Base-by-base conservation (phyloP, 169 alveolate species). In the Theileria parva region DNA sequence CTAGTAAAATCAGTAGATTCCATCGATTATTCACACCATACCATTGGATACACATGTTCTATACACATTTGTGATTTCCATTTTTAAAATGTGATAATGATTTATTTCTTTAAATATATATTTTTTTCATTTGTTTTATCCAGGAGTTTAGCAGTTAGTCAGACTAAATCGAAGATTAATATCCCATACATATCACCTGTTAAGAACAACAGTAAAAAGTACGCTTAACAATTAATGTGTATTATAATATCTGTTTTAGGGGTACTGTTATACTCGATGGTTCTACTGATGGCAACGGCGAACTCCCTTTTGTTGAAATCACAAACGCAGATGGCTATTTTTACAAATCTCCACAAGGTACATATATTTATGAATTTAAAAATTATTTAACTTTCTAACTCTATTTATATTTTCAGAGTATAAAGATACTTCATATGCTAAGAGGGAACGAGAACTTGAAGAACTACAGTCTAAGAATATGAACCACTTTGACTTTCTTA, bases 401-500 rank as follows among this genome's bases (percentile, higher is more conserved):
- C 7, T 65, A 2, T 27, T 44, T 19, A 44, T 21, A 21, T 21
- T 7, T 44, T 65, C 13, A 65, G 74, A 44, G 19, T 65, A 65
- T 25, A 65, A 65, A 37, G 74, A 44, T 25, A 65, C 30, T 39
- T 27, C 55, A 8, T 65, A 37, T 17, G 25, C 28, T 25, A 44
- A 65, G 39, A 65, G 28, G 74, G 74, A 65, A 65, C 51, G 57
- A 8, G 74, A 65, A 65, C 74, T 65, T 19, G 74, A 65, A 25
- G 34, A 25, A 21, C 30, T 65, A 44, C 74, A 65, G 25, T 65
- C 74, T 7, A 25, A 25, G 25, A 21, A 11, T 12, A n/a, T 21
- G 15, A 25, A 44, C 25, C 74, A 32, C 63, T 17, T 37, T 37
- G 74, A 65, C 51, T 65, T 65, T 17, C 27, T 65, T 8, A 32